Percentiles rank a stretch among this genome's conserved stretches.
phyloP scores from a whole-genome alignment of 2,329 filamentous ascomycete genomes.

The Gaeumannomyces tritici region DNA sequence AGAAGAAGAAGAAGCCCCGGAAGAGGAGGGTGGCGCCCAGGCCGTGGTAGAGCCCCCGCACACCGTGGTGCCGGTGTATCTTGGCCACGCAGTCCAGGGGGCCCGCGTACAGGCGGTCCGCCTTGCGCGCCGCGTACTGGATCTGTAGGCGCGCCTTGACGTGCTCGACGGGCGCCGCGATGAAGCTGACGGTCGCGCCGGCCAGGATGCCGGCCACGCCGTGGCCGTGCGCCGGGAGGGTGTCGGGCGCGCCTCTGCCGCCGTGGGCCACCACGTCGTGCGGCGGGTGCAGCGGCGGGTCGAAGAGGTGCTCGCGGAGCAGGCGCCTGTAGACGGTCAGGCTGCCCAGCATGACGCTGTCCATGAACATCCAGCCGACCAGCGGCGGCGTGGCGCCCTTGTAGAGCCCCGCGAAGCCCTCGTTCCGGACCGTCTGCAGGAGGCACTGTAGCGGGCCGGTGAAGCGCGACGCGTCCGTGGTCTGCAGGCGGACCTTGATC shows the following conservation, averaged over 20 bases:
- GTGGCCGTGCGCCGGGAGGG: constrained; percentile 70
- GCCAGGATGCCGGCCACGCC: constrained; percentile 81
- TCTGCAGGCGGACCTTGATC: constrained; percentile 92
- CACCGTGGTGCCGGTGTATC: constrained; percentile 61
- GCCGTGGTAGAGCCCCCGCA: constrained; percentile 77
- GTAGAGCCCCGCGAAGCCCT: constrained; percentile 79
- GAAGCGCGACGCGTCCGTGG: constrained; percentile 69
- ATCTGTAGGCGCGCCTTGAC: constrained; percentile 90
- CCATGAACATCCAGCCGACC: constrained; percentile 98
- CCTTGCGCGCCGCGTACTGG: constrained; percentile 77
- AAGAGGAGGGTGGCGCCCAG: constrained; percentile 79
- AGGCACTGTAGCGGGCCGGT: constrained; percentile 79
- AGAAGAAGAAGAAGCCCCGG: constrained; percentile 91
- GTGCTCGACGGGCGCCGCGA: constrained; percentile 91
- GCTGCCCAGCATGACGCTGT: constrained; percentile 80
- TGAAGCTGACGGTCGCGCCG: constrained; percentile 81
- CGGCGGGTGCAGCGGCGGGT: constrained; percentile 29
- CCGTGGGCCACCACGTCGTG: constrained; percentile 20
- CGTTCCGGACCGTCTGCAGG: constrained; percentile 72
- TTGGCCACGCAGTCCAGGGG: constrained; percentile 76
- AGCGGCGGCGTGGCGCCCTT: constrained; percentile 90
- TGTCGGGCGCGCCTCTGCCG: constrained; percentile 18
- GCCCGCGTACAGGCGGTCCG: constrained; percentile 70
- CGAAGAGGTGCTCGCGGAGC: constrained; percentile 72
- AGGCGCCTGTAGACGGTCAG: constrained; percentile 83